Percentiles rank a stretch among this genome's conserved stretches.
Conservation (phyloP, 768 basidiomycete species). For the Lactifluus subvellereus region DNA sequence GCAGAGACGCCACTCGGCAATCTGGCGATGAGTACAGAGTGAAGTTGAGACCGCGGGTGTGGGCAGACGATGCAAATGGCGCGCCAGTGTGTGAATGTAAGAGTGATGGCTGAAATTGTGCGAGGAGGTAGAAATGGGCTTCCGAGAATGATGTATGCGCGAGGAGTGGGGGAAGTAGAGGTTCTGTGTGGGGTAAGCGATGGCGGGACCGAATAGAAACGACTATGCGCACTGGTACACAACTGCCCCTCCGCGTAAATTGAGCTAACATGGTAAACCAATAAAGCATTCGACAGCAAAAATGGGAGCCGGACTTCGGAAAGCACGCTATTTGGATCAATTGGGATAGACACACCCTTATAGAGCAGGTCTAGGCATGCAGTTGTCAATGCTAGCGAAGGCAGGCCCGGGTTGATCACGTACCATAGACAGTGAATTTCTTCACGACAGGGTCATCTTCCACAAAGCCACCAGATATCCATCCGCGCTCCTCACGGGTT, state of each 20-base stretch:
- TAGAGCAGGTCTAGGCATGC: conserved; percentile 12
- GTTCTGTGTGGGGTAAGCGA: conserved; percentile 33
- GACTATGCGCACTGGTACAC: conserved; percentile 30
- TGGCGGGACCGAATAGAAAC: not conserved
- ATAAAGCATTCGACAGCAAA: conserved; percentile 51
- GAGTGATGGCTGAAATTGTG: conserved; percentile 37
- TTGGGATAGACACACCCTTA: conserved; percentile 22
- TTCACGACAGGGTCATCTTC: conserved; percentile 31
- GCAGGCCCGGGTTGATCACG: conserved; percentile 27
- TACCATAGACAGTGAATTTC: conserved; percentile 41
- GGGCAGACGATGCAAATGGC: conserved; percentile 47
- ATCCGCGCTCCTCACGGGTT: conserved; percentile 47
- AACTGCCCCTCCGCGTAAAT: conserved; percentile 21
- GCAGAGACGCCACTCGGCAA: conserved; percentile 44
- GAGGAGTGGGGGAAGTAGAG: conserved; percentile 59
- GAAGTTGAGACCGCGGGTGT: conserved; percentile 43
- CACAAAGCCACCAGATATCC: conserved; percentile 56
- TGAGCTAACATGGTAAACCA: conserved; percentile 57
- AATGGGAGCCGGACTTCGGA: conserved; percentile 47
- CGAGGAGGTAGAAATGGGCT: conserved; percentile 57
- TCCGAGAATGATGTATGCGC: conserved; percentile 61
- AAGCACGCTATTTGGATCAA: conserved; percentile 37
- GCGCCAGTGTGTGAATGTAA: conserved; percentile 66
- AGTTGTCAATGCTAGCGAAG: conserved; percentile 11
- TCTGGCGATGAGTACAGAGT: conserved; percentile 53